Evolutionary conservation across 495 filamentous ascomycete species (phyloP).

Genomic region (Xylaria castorea): DNA sequence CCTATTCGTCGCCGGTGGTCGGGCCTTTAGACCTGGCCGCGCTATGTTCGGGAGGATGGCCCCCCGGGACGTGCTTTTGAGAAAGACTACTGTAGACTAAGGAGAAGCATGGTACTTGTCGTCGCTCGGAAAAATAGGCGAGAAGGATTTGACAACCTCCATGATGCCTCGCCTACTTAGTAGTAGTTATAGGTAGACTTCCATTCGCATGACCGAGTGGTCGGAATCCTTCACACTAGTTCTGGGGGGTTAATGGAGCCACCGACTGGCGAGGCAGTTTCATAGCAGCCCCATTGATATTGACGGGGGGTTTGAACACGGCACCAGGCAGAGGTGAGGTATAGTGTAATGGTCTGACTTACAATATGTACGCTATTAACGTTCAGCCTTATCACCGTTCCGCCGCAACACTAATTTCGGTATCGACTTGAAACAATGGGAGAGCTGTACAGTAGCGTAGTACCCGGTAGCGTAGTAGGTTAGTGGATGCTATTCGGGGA

Average conservation of each 20-base stretch:
- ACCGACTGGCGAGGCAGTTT: slow-evolving; percentile 9
- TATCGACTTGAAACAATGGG: slow-evolving; percentile 11
- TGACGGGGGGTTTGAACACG: not conserved
- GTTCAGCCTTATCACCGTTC: slow-evolving; percentile 10
- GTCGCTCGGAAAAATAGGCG: slow-evolving; percentile 18
- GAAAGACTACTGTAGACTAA: not conserved
- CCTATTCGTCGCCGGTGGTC: not conserved
- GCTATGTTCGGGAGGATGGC: slow-evolving; percentile 11
- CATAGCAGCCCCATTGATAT: slow-evolving; percentile 1
- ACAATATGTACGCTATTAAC: not conserved
- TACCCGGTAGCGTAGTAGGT: not conserved
- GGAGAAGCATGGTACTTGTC: slow-evolving; percentile 24
- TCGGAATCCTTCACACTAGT: not conserved
- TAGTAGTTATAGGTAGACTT: not conserved
- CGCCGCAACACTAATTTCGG: slow-evolving; percentile 7
- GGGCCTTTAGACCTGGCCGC: slow-evolving; percentile 13
- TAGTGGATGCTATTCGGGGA: not conserved
- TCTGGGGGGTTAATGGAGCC: not conserved
- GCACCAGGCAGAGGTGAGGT: not conserved
- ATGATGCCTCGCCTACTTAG: not conserved
- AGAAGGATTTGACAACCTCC: slow-evolving; percentile 6
- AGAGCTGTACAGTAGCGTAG: not conserved
- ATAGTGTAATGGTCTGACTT: not conserved
- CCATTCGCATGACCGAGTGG: not conserved
- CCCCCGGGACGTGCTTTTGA: not conserved